Evolutionary conservation across 208 protist species (phyloP).

Genomic region (Naegleria fowleri): DNA sequence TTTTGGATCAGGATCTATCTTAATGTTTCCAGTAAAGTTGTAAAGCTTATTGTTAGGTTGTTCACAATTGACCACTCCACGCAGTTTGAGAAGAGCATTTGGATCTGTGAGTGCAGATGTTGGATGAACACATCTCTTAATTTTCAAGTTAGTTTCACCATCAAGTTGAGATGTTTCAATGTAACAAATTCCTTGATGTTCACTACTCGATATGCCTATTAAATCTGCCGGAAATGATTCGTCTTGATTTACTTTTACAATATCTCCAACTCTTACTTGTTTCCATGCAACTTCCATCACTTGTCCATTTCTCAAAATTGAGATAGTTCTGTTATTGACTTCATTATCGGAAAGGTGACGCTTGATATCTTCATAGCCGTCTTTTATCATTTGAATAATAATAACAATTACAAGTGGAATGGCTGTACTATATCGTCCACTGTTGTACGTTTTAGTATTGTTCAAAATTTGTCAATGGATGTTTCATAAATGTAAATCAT

Average conservation of each 20-base stretch:
- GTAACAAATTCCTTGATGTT: slow-evolving; percentile 11
- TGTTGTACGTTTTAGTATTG: not conserved
- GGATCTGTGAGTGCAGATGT: not conserved
- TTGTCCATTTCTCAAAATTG: not conserved
- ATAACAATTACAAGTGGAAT: not conserved
- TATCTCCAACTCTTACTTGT: slow-evolving; percentile 26
- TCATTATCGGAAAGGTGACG: slow-evolving; percentile 4
- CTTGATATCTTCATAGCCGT: slow-evolving; percentile 21
- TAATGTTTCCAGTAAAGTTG: slow-evolving; percentile 32
- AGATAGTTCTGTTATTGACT: not conserved
- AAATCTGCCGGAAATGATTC: slow-evolving; percentile 31
- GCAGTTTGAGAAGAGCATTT: not conserved
- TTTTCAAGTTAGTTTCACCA: slow-evolving; percentile 35
- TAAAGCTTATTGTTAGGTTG: slow-evolving; percentile 31
- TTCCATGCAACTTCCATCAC: not conserved
- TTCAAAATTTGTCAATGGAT: not conserved
- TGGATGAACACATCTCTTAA: not conserved
- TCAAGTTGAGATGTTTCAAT: slow-evolving; percentile 28
- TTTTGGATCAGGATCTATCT: not conserved
- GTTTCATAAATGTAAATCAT: too few species aligned
- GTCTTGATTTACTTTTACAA: slow-evolving; percentile 24
- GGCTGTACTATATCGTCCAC: not conserved
- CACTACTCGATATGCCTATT: not conserved
- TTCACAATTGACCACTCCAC: not conserved
- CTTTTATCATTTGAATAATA: slow-evolving; percentile 15